These are phyloP conservation scores for Aegilops bicornis DNA, from an alignment of 176 grass and related monocot species.

Conservation along the genomic window DNA sequence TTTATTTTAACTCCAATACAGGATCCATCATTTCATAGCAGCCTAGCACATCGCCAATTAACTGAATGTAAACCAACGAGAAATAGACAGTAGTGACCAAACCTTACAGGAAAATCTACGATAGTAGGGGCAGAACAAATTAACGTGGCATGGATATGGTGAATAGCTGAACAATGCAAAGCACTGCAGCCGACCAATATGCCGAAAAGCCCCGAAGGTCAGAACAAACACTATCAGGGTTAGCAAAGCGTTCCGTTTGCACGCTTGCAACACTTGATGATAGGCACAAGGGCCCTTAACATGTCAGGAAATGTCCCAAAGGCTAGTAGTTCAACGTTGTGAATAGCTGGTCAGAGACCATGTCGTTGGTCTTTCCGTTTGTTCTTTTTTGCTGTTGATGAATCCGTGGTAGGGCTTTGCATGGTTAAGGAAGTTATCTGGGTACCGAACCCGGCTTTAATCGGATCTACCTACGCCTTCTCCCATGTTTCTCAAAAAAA, in stretches of 20 bases:
- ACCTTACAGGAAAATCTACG: not conserved
- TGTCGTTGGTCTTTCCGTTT: constrained; percentile 8
- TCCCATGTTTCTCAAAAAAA: not conserved
- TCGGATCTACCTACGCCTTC: constrained; percentile 21
- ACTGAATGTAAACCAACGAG: not conserved
- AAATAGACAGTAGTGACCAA: not conserved
- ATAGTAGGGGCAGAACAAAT: not conserved
- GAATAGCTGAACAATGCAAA: not conserved
- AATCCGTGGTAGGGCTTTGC: not conserved
- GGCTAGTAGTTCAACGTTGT: not conserved
- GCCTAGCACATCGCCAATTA: not conserved
- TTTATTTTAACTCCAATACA: too few species aligned
- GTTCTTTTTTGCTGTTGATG: not conserved
- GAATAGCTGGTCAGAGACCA: not conserved
- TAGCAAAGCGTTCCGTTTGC: not conserved
- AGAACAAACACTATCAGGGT: not conserved
- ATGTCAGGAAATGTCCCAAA: constrained; percentile 1
- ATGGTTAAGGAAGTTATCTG: not conserved
- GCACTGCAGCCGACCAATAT: not conserved
- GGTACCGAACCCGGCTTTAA: not conserved
- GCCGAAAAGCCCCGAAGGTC: not conserved
- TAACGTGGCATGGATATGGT: not conserved
- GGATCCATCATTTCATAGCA: not conserved
- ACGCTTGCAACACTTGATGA: not conserved
- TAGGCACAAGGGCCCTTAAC: not conserved